Base-by-base conservation (phyloP, 371 early-diverging fungal species). In the Mortierella sp. region DNA sequence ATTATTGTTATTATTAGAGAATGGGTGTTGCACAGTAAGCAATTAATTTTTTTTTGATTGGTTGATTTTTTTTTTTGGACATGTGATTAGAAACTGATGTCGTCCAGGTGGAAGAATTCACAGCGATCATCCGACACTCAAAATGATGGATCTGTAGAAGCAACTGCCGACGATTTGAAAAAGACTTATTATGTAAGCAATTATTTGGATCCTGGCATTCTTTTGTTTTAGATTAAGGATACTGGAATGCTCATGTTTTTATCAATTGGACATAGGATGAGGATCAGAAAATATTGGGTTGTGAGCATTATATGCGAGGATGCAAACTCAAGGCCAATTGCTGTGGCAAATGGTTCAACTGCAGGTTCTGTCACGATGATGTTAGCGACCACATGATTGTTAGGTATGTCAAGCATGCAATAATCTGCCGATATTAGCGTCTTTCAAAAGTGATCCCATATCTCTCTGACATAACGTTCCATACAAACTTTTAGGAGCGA, bases 281-380 rank as follows among this genome's bases (percentile, higher is more conserved):
- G 65, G 75, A 87, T 32, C 77, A 84, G 12, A 66, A 68, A 17
- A 81, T 86, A 8, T 64, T 92, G 1, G 99, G 98, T 3, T 99
- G 99, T 84, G 89, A 91, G 72, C 99, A 99, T 83, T 99, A 99
- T 84, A 92, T 91, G 75, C 86, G 98, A 8, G 91, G 92, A 29
- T 91, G 91, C 69, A 94, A 95, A 76, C 72, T 99, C 9, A 91
- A 94, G 71, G 96, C 97, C 10, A 91, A 94, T 57, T 99, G 99
- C 76, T 99, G 99, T 83, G 91, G 90, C 53, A 87, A 87, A 64
- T 96, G 96, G 91, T 93, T 89, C 67, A 84, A 95, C 26, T 99
- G 99, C 83, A 90, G 99, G 56, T 94, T 98, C 74, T 99, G 99
- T 83, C 99, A 99, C 80, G 96, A 99, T 77, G 96, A 96, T 49